Base-by-base conservation (phyloP, 768 basidiomycete species). In the Tricholoma flavovirens region DNA sequence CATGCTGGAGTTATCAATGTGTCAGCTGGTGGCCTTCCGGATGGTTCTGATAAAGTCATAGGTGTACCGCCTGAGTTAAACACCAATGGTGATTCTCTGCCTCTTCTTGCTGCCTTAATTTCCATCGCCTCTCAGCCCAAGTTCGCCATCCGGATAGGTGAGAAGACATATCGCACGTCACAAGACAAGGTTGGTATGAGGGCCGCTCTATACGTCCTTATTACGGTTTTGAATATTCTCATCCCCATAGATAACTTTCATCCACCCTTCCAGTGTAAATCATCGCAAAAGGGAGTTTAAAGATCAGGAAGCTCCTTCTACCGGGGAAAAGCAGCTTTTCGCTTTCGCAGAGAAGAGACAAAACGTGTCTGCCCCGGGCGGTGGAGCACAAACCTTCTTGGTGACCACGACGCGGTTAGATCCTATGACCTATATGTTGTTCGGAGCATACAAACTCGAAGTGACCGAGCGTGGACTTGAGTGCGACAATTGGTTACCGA, bases 401-500 rank as follows among this genome's bases (percentile, higher is more conserved):
- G 80, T 93, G 49, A 84, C 80, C 32, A 93, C 92, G 11, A 94
- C 92, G 0, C 84, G 86, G 45, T 73, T 98, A 22, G 93, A 96
- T 66, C 89, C 90, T 8, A 77, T 98, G 77, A 87, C 87, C 4
- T 96, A 94, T 67, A 78, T 96, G 69, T 77, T 98, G 10, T 96
- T 98, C 63, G 95, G 94, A 5, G 93, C 93, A 0, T 84, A 91
- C 68, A 80, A 85, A 50, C 78, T 94, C 29, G 72, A 82, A 57
- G 83, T 88, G 40, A 82, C 82, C 0, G 80, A 83, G 36, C 78
- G 81, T 15, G 91, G 93, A 5, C 68, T 98, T 50, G 86, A 88
- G 64, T 94, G 92, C 64, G 95, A 98, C 64, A 84, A 82, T 43
- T 98, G 95, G 94, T 73, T 98, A 10, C 91, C 93, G 19, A 79